A percentile compares a stretch with the other conserved stretches of the same genome.
Evolutionary conservation across 305 asterid species (phyloP).

Genomic region (Plantago coronopus): DNA sequence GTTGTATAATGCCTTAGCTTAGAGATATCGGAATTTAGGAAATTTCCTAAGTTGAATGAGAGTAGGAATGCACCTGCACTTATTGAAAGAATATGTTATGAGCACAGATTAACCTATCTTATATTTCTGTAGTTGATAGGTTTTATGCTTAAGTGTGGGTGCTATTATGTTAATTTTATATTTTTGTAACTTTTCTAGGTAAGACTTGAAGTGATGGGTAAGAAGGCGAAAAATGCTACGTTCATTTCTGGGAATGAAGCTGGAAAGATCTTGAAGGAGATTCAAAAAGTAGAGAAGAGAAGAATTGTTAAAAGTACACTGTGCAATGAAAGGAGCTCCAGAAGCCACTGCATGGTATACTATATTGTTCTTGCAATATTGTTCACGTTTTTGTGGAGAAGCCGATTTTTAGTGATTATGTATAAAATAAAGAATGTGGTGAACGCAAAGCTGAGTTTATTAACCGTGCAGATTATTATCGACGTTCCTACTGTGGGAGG

Average conservation of each 20-base stretch:
- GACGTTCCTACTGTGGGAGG: constrained; percentile 98
- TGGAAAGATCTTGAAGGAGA: constrained; percentile 81
- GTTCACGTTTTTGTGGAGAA: constrained; percentile 8
- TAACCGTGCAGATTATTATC: constrained; percentile 59
- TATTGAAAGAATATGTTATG: no score
- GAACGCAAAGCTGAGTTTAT: background rate
- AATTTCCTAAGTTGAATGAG: no score
- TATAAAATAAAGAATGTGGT: constrained; percentile 5
- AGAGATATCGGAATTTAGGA: no score
- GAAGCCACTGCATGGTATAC: constrained; percentile 99
- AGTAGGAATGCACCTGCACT: no score
- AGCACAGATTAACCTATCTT: no score
- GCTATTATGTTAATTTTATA: constrained; percentile 4
- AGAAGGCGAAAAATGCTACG: constrained; percentile 87
- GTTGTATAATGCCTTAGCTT: no score
- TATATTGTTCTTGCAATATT: no score
- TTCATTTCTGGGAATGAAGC: constrained; percentile 88
- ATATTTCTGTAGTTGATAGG: background rate
- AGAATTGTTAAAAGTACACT: constrained; percentile 84
- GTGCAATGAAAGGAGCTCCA: constrained; percentile 88
- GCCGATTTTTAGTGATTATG: constrained; percentile 3
- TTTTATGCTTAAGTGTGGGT: no score
- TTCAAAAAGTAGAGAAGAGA: constrained; percentile 91
- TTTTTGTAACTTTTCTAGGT: constrained; percentile 35
- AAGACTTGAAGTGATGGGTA: constrained; percentile 87